Evolutionary conservation across 768 basidiomycete species (phyloP), one percentile per base, ranked within the genome.

Genomic region (Kwoniella pini): DNA sequence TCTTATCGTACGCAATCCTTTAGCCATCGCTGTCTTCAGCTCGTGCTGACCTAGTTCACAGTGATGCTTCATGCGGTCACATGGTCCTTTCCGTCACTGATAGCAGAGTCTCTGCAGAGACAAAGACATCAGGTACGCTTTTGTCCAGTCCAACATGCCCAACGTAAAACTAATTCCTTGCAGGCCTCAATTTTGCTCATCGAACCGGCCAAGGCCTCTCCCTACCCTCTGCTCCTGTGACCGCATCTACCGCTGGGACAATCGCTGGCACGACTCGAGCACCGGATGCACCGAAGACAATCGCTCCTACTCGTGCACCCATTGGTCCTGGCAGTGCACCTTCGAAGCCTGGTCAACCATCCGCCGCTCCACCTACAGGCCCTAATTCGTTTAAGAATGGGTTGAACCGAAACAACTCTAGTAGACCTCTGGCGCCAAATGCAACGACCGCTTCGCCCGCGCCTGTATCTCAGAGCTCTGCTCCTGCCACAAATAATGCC

Each of bases 1-100:
- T 97, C 72, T 80, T 98, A 42, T 93, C 76, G 76, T 77, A 45
- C 27, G 62, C 39, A 17, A 28, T 15, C n/a, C n/a, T n/a, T n/a
- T n/a, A n/a, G n/a, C 13, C n/a, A 21, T 40, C 44, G 33, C 24
- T 24, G 2, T n/a, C 27, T 40, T 5, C 15, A 12, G 27, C 28
- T 6, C 9, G 13, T 49, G 38, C 42, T 54, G 31, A 61, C 24
- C 26, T 27, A 6, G 1, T 2, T 5, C 15, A 15, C 45, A 78
- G 93, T 65, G 96, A 99, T 69, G 95, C 95, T 5, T 90, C 92
- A 1, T 96, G 88, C 62, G 95, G 96, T 1, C 86, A 86, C 11
- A 83, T 99, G 31, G 81, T 96, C 1, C 81, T 99, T 44, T 92
- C 96, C 67, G 81, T 98, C 69, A 88, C 88, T 69, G 94, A 98